Evolutionary conservation across 805 yeast genomes (phyloP).

Genomic region (Wickerhamiella siamensis): DNA sequence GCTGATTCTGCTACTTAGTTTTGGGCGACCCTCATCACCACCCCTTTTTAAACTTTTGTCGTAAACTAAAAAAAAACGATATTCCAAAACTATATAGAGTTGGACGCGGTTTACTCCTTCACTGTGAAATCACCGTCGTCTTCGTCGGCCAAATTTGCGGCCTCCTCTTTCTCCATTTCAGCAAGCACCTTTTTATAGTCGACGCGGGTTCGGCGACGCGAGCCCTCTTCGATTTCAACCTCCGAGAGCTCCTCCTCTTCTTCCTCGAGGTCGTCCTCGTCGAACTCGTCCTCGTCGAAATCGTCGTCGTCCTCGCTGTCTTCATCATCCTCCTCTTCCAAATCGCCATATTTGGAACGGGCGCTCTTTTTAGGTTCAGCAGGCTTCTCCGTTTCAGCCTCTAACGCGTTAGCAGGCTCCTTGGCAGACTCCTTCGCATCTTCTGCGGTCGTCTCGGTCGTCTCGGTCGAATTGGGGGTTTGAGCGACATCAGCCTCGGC

Average conservation of each 20-base stretch:
- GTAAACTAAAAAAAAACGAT: neutral
- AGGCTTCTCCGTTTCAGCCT: slow-evolving; percentile 10
- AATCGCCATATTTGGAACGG: slow-evolving; percentile 33
- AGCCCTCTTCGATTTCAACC: slow-evolving; percentile 60
- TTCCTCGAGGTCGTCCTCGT: slow-evolving; percentile 24
- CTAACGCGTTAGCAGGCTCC: slow-evolving; percentile 14
- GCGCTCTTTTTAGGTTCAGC: slow-evolving; percentile 23
- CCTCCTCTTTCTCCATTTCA: slow-evolving; percentile 41
- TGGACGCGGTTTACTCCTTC: slow-evolving; percentile 25
- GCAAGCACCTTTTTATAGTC: slow-evolving; percentile 74
- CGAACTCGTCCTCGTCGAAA: slow-evolving; percentile 59
- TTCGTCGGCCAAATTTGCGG: slow-evolving; percentile 33
- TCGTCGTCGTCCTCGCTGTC: slow-evolving; percentile 28
- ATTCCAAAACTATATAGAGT: neutral
- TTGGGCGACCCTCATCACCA: too few species aligned
- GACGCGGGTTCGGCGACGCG: slow-evolving; percentile 84
- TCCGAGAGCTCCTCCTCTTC: slow-evolving; percentile 39
- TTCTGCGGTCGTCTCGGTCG: slow-evolving; percentile 14
- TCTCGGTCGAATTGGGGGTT: slow-evolving; percentile 3
- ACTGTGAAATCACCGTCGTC: slow-evolving; percentile 26
- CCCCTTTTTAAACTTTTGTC: neutral
- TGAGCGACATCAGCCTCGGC: slow-evolving; percentile 7
- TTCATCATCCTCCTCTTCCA: slow-evolving; percentile 24
- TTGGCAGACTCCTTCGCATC: slow-evolving; percentile 25
- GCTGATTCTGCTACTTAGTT: too few species aligned